phyloP scores from a whole-genome alignment of 2,329 filamentous ascomycete species.

The Catunica adiposa region DNA sequence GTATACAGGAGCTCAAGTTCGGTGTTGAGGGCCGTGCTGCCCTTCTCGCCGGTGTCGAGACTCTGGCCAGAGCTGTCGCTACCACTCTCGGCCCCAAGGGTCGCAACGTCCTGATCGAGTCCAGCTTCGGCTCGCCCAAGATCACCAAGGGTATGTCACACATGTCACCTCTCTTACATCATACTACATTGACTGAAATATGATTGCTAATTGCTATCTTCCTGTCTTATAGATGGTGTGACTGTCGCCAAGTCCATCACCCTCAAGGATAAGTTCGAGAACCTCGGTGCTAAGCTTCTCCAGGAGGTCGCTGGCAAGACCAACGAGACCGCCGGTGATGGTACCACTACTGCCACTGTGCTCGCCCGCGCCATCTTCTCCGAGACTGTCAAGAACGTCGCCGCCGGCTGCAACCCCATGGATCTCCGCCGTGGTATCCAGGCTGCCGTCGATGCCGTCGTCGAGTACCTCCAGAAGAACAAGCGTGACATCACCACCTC shows the following conservation, averaged over 20 bases:
- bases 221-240: conserved; percentile 55
- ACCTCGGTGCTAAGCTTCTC: conserved; percentile 88
- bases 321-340: conserved; percentile 96
- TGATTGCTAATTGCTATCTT: conserved; percentile 16
- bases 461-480: conserved; percentile 86
- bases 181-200: not conserved
- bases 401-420: conserved; percentile 99
- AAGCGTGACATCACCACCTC: conserved; percentile 97
- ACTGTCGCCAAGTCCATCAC: conserved; percentile 78
- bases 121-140: conserved; percentile 95
- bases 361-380: conserved; percentile 97
- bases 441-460: conserved; percentile 84
- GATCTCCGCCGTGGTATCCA: conserved; percentile 94
- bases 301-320: conserved; percentile 99
- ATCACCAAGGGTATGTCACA: conserved; percentile 78
- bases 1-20: conserved; percentile 78
- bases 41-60: conserved; percentile 87
- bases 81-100: conserved; percentile 96
- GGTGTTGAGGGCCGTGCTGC: conserved; percentile 84
- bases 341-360: conserved; percentile 94
- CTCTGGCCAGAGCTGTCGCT: conserved; percentile 85
- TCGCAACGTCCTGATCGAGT: conserved; percentile 96
- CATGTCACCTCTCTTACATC: not conserved
- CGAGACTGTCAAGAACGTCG: conserved; percentile 99
- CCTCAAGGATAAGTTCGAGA: conserved; percentile 98